These are phyloP conservation scores for Fragosphaeria purpurea DNA, from an alignment of 2,329 filamentous ascomycete genomes.

Conservation along the genomic window DNA sequence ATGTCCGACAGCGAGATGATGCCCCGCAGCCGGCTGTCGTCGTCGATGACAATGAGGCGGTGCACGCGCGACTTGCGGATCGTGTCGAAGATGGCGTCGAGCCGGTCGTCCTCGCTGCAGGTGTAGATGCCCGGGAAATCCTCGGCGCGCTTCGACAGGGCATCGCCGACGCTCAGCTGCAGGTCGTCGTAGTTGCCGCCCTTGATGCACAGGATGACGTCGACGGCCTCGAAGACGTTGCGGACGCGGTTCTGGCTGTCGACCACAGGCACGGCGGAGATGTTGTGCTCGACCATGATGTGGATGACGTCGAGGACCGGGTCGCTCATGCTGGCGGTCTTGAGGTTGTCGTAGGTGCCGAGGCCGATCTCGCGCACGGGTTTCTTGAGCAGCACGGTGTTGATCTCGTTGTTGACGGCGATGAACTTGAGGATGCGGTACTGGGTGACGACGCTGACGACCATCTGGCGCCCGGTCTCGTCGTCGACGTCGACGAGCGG, in stretches of 20 bases:
- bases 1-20: constrained; percentile 94
- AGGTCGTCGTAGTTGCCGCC: constrained; percentile 88
- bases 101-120: constrained; percentile 79
- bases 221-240: constrained; percentile 96
- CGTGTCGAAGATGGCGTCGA: constrained; percentile 95
- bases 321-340: constrained; percentile 78
- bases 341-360: constrained; percentile 72
- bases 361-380: constrained; percentile 73
- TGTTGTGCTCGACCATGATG: constrained; percentile 82
- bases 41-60: constrained; percentile 84
- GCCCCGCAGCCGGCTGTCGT: constrained; percentile 74
- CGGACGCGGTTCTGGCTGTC: constrained; percentile 69
- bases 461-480: constrained; percentile 83
- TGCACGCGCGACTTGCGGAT: constrained; percentile 92
- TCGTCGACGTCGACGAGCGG: constrained; percentile 89
- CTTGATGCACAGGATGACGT: constrained; percentile 93
- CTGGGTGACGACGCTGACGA: constrained; percentile 94
- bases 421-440: constrained; percentile 99
- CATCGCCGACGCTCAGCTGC: constrained; percentile 76
- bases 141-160: constrained; percentile 73
- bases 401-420: constrained; percentile 77
- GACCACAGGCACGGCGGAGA: constrained; percentile 88
- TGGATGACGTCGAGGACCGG: constrained; percentile 92
- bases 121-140: constrained; percentile 97
- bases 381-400: constrained; percentile 83